These are phyloP conservation scores for Eucommia ulmoides DNA, from an alignment of 257 asterid genomes.

Conservation along the genomic window DNA sequence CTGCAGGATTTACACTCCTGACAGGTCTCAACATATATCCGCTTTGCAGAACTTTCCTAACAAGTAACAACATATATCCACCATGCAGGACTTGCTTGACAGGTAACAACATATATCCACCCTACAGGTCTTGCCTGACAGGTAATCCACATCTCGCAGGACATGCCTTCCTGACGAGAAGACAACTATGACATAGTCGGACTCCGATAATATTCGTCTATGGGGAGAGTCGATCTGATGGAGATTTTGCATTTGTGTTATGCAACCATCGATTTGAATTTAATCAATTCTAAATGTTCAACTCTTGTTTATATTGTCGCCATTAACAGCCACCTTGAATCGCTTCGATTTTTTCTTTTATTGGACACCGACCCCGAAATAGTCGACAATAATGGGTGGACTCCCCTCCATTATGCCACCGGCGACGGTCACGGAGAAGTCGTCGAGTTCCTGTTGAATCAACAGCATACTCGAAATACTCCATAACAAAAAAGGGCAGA, in stretches of 20 bases:
- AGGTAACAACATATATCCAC: too few species aligned
- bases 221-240: constrained; percentile 36
- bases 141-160: too few species aligned
- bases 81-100: too few species aligned
- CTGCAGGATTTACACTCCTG: too few species aligned
- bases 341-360: constrained; percentile 35
- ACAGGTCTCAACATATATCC: too few species aligned
- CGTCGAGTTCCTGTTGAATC: constrained; percentile 21
- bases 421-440: constrained; percentile 27
- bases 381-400: constrained; percentile 27
- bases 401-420: constrained; percentile 58
- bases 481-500: constrained; percentile 33
- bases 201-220: too few species aligned
- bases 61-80: too few species aligned
- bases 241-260: constrained; percentile 32
- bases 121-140: too few species aligned
- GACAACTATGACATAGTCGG: too few species aligned
- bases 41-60: too few species aligned
- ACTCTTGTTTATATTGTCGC: constrained; percentile 58
- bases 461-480: constrained; percentile 31
- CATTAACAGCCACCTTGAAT: constrained; percentile 23
- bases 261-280: constrained; percentile 41
- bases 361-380: constrained; percentile 30
- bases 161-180: too few species aligned
- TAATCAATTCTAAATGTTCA: constrained; percentile 19